These are phyloP conservation scores for Cladosporium sp. DNA, from an alignment of 2,329 filamentous ascomycete species.

Conservation along the genomic window DNA sequence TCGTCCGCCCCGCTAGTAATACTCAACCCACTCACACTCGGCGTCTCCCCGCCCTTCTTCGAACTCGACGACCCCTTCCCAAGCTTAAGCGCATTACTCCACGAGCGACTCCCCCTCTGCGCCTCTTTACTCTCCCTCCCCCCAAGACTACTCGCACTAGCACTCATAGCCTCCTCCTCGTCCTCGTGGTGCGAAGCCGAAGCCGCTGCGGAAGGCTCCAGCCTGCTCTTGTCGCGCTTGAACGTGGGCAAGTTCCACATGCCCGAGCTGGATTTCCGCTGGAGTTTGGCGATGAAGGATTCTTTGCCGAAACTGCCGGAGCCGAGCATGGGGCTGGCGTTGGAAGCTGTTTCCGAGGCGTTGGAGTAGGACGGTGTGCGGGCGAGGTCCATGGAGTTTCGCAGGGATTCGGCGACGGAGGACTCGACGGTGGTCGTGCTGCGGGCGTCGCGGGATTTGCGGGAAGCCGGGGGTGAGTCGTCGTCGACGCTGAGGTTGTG, in stretches of 20 bases:
- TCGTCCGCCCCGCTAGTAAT: constrained; percentile 42
- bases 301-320: constrained; percentile 42
- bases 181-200: constrained; percentile 27
- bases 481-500: constrained; percentile 27
- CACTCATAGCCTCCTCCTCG: constrained; percentile 30
- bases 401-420: constrained; percentile 30
- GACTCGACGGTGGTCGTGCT: constrained; percentile 38
- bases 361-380: constrained; percentile 39
- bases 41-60: constrained; percentile 41
- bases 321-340: constrained; percentile 35
- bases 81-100: constrained; percentile 48
- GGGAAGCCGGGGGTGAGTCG: constrained; percentile 38
- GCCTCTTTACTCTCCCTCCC: constrained; percentile 34
- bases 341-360: constrained; percentile 40
- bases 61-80: constrained; percentile 32
- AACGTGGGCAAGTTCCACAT: constrained; percentile 45
- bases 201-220: constrained; percentile 29
- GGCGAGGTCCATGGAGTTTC: constrained; percentile 31
- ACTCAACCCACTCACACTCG: constrained; percentile 48
- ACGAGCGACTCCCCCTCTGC: constrained; percentile 37
- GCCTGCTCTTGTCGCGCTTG: constrained; percentile 39
- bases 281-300: constrained; percentile 52
- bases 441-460: constrained; percentile 48
- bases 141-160: constrained; percentile 12
- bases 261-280: constrained; percentile 47